Percentiles rank a stretch among this genome's conserved stretches.
Conservation (phyloP, 1,139 yeast species). For the Kodamaea sp. region DNA sequence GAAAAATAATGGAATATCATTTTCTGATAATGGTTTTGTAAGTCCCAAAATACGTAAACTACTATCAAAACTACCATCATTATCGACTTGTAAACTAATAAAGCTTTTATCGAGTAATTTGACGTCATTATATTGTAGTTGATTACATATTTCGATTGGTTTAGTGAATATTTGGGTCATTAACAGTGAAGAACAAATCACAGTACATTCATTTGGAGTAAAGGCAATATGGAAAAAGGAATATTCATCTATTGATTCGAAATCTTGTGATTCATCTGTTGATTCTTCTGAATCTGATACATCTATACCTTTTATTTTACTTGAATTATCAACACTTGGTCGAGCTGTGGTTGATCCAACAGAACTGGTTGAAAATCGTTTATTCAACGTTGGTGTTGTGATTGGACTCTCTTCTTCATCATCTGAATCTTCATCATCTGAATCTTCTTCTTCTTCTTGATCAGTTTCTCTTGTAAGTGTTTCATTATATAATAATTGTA, state of each 20-base stretch:
- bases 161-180: constrained; percentile 36
- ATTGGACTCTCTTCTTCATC: constrained; percentile 4
- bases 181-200: constrained; percentile 44
- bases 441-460: constrained; percentile 4
- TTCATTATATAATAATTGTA: constrained; percentile 32
- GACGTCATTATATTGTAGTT: constrained; percentile 32
- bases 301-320: constrained; percentile 10
- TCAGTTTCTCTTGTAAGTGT: constrained; percentile 10
- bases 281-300: not conserved
- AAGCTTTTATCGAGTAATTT: constrained; percentile 46
- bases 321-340: constrained; percentile 17
- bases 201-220: constrained; percentile 55
- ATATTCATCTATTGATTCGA: constrained; percentile 20
- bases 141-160: constrained; percentile 29
- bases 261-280: constrained; percentile 7
- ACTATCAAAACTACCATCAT: constrained; percentile 54
- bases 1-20: constrained; percentile 58
- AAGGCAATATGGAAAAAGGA: constrained; percentile 52
- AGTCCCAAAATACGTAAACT: constrained; percentile 55
- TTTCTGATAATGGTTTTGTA: constrained; percentile 57
- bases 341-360: no score
- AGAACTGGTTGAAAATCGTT: constrained; percentile 9
- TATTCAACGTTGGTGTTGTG: constrained; percentile 3
- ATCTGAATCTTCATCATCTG: constrained; percentile 14
- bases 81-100: constrained; percentile 56